phyloP scores from a whole-genome alignment of 2,329 filamentous ascomycete genomes.

The Aureobasidium mangrovei region DNA sequence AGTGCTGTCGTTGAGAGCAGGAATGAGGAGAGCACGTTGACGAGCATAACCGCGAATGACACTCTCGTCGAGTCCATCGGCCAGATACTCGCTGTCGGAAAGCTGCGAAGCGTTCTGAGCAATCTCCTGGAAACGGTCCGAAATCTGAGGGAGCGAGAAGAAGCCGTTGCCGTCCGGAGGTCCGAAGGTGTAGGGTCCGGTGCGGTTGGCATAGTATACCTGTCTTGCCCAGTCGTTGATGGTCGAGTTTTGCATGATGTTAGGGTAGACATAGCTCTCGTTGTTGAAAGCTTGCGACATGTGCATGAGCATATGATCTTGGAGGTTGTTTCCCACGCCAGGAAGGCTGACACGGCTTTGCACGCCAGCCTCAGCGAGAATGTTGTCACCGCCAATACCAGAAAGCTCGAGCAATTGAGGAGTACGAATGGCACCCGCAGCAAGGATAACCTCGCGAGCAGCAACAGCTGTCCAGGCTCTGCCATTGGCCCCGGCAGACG shows the following conservation, averaged over 20 bases:
- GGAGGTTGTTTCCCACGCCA: slow-evolving; percentile 17
- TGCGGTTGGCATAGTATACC: slow-evolving; percentile 16
- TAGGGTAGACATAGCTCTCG: slow-evolving; percentile 16
- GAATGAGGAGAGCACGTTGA: slow-evolving; percentile 21
- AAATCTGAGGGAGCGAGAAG: slow-evolving; percentile 22
- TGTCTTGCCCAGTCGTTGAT: slow-evolving; percentile 22
- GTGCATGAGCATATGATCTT: slow-evolving; percentile 19
- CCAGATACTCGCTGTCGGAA: slow-evolving; percentile 19
- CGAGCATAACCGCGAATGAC: slow-evolving; percentile 22
- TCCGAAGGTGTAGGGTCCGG: slow-evolving; percentile 23
- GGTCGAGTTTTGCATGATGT: slow-evolving; percentile 20
- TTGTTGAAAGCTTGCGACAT: slow-evolving; percentile 17
- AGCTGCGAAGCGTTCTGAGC: slow-evolving; percentile 16
- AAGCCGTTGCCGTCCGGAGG: slow-evolving; percentile 22
- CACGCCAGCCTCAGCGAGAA: slow-evolving; percentile 37
- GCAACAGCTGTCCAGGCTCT: slow-evolving; percentile 15
- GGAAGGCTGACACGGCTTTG: slow-evolving; percentile 15
- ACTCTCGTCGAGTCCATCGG: slow-evolving; percentile 15
- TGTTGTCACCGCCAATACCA: slow-evolving; percentile 30
- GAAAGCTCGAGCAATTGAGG: slow-evolving; percentile 35
- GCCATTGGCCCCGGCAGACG: slow-evolving; percentile 6
- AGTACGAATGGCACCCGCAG: slow-evolving; percentile 27
- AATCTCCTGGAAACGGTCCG: slow-evolving; percentile 14
- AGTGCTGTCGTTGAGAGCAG: slow-evolving; percentile 19
- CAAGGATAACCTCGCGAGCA: slow-evolving; percentile 24